Conservation (phyloP, 768 basidiomycete genomes). For the Favolaschia claudopus region DNA sequence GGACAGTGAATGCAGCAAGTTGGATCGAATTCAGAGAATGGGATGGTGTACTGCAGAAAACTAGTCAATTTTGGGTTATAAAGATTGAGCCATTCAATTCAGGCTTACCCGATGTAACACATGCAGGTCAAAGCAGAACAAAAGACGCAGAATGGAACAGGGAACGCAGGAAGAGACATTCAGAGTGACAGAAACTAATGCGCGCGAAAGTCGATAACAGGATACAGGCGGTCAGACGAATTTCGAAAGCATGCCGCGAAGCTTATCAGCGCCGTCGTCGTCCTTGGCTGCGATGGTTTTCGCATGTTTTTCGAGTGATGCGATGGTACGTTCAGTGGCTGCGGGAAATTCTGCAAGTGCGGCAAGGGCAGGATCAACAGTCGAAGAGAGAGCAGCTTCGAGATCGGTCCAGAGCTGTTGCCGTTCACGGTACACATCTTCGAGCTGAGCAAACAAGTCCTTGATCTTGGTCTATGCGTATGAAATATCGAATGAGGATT, state of each 20-base stretch:
- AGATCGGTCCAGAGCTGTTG: constrained; percentile 60
- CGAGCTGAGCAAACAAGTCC: constrained; percentile 51
- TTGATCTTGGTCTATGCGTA: constrained; percentile 49
- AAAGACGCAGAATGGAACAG: too few species aligned
- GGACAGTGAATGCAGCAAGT: too few species aligned
- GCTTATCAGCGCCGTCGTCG: constrained; percentile 28
- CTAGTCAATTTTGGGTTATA: too few species aligned
- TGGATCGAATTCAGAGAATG: too few species aligned
- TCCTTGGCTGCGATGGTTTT: constrained; percentile 49
- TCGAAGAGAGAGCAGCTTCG: constrained; percentile 43
- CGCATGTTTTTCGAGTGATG: constrained; percentile 60
- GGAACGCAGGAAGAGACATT: too few species aligned
- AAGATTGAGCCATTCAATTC: too few species aligned
- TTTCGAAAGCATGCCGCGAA: constrained; percentile 25
- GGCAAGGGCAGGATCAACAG: constrained; percentile 54
- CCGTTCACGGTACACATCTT: constrained; percentile 55
- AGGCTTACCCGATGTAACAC: too few species aligned
- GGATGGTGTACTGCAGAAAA: too few species aligned
- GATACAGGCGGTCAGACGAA: background rate
- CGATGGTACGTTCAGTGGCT: constrained; percentile 60
- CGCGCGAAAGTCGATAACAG: background rate
- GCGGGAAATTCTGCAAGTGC: constrained; percentile 54
- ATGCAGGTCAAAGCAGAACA: too few species aligned
- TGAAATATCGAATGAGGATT: constrained; percentile 1
- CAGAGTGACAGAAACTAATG: too few species aligned